These are phyloP conservation scores for Cupressus sempervirens DNA, from an alignment of 75 land plant species.

Conservation along the genomic window DNA sequence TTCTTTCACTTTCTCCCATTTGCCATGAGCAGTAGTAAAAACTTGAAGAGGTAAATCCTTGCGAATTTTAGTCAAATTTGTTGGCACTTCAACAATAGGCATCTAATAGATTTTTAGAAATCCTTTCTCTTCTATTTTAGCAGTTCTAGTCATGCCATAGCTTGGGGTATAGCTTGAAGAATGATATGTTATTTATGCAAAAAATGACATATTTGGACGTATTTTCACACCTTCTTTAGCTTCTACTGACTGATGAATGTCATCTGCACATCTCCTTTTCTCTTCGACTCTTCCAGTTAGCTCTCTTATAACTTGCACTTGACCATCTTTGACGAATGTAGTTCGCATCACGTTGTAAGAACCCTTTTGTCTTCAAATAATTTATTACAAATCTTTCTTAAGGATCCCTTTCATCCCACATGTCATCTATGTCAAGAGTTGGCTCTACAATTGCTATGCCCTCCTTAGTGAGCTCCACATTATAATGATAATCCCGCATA, in stretches of 20 bases:
- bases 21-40: constrained; percentile 88
- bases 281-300: constrained; percentile 96
- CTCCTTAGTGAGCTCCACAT: no score
- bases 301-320: constrained; percentile 96
- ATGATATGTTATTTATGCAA: constrained; percentile 96
- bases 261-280: constrained; percentile 97
- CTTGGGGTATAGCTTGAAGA: constrained; percentile 98
- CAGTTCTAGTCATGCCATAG: constrained; percentile 99
- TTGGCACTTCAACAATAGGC: constrained; percentile 99
- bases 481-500: no score
- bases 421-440: no score
- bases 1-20: constrained; percentile 81
- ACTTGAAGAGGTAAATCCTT: constrained; percentile 90
- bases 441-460: no score
- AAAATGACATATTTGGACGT: constrained; percentile 84
- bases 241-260: constrained; percentile 98
- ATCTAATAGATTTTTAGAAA: constrained; percentile 90
- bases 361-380: constrained; percentile 94
- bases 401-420: no score
- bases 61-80: constrained; percentile 94
- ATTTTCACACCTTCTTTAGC: constrained; percentile 93
- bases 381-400: constrained; percentile 75
- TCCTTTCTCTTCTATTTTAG: constrained; percentile 96
- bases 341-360: constrained; percentile 87
- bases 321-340: constrained; percentile 93